A percentile compares a stretch with the other conserved stretches of the same genome.
phyloP scores from a whole-genome alignment of 2,329 filamentous ascomycete species.

The Beauveria brongniartii region DNA sequence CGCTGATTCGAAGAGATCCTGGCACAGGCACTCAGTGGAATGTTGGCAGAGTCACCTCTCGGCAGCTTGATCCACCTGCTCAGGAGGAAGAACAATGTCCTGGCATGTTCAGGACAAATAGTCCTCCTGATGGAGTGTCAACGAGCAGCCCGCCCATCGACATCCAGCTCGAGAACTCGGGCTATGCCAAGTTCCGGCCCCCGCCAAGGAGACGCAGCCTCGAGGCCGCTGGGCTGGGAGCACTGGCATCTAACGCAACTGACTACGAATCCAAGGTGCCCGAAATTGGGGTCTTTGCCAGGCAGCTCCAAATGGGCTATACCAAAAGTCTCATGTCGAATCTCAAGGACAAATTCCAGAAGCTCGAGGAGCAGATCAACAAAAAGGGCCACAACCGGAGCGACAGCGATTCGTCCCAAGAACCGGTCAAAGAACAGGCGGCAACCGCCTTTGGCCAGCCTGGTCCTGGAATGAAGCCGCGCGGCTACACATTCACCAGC shows the following conservation, averaged over 20 bases:
- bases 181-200: constrained; percentile 49
- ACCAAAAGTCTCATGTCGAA: constrained; percentile 40
- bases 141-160: constrained; percentile 35
- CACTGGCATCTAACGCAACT: constrained; percentile 9
- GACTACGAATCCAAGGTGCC: constrained; percentile 7
- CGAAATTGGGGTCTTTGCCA: constrained; percentile 34
- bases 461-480: constrained; percentile 41
- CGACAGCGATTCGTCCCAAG: constrained; percentile 18
- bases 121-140: constrained; percentile 15
- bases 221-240: constrained; percentile 18
- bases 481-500: constrained; percentile 70
- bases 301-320: constrained; percentile 52
- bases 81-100: constrained; percentile 3
- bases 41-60: constrained; percentile 55
- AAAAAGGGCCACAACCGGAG: constrained; percentile 22
- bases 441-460: constrained; percentile 21
- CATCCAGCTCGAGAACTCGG: constrained; percentile 45
- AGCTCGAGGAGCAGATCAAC: constrained; percentile 21
- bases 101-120: constrained; percentile 2
- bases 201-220: constrained; percentile 34
- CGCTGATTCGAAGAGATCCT: constrained; percentile 67
- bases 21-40: constrained; percentile 66
- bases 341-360: constrained; percentile 37
- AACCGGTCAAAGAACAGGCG: background rate
- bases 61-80: constrained; percentile 32